These are phyloP conservation scores for Hypericum perforatum DNA, from an alignment of 345 rosid species.

Conservation along the genomic window DNA sequence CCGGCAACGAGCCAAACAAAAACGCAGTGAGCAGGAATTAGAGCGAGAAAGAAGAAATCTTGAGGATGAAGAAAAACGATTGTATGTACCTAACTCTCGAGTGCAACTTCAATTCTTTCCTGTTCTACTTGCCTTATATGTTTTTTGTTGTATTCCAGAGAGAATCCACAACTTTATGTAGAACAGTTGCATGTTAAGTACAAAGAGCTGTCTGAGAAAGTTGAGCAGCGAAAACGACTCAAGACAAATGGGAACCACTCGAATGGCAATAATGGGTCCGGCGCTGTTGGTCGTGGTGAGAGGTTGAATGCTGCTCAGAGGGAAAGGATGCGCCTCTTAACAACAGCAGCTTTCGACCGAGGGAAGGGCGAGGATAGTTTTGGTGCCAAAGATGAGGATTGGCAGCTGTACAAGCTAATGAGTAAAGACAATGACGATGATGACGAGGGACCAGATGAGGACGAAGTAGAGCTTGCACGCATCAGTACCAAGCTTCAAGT, in stretches of 20 bases:
- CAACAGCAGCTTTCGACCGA: slow-evolving; percentile 94
- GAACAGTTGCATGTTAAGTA: slow-evolving; percentile 60
- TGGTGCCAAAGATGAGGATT: slow-evolving; percentile 90
- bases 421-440: slow-evolving; percentile 82
- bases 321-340: slow-evolving; percentile 91
- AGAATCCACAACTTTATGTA: slow-evolving; percentile 75
- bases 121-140: too few species aligned
- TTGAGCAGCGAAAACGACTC: slow-evolving; percentile 75
- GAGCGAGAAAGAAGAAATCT: slow-evolving; percentile 72
- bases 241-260: slow-evolving; percentile 66
- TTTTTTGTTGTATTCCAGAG: slow-evolving; percentile 31
- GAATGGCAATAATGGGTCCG: slow-evolving; percentile 59
- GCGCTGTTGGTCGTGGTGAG: slow-evolving; percentile 90
- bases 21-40: slow-evolving; percentile 66
- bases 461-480: slow-evolving; percentile 63
- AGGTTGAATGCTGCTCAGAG: slow-evolving; percentile 91
- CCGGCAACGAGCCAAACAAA: slow-evolving; percentile 84
- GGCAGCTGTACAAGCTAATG: slow-evolving; percentile 94
- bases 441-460: slow-evolving; percentile 58
- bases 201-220: slow-evolving; percentile 69
- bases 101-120: neutral
- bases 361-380: slow-evolving; percentile 96
- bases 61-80: slow-evolving; percentile 71
- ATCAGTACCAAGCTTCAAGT: slow-evolving; percentile 77
- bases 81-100: slow-evolving; percentile 41